These are phyloP conservation scores for Thelephora aurantiotincta DNA, from an alignment of 768 basidiomycete genomes.

Conservation along the genomic window DNA sequence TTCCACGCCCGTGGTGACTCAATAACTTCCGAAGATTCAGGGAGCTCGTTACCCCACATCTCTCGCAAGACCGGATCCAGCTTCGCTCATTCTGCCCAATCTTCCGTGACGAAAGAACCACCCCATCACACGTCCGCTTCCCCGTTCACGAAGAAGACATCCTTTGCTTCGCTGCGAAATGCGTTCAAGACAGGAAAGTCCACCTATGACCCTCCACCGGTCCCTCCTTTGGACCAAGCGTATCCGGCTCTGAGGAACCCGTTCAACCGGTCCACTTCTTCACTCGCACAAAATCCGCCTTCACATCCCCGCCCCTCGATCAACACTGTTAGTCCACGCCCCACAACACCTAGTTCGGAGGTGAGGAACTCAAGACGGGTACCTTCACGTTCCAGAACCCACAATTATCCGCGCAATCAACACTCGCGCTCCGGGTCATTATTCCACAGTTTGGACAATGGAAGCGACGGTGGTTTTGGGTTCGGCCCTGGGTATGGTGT, in stretches of 20 bases:
- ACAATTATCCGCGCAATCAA: slow-evolving; percentile 52
- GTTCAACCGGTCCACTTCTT: slow-evolving; percentile 72
- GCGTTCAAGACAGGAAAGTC: slow-evolving; percentile 66
- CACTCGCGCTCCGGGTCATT: slow-evolving; percentile 70
- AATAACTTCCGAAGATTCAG: slow-evolving; percentile 63
- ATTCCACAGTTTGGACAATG: slow-evolving; percentile 54
- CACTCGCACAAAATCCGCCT: slow-evolving; percentile 33
- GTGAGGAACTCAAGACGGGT: slow-evolving; percentile 19
- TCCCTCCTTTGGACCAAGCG: slow-evolving; percentile 55
- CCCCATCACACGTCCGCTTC: slow-evolving; percentile 19
- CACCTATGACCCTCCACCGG: slow-evolving; percentile 38
- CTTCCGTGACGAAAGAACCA: slow-evolving; percentile 44
- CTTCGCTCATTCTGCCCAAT: slow-evolving; percentile 58
- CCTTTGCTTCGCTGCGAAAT: slow-evolving; percentile 77
- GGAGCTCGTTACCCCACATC: slow-evolving; percentile 33
- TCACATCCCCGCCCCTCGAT: slow-evolving; percentile 23
- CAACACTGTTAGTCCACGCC: slow-evolving; percentile 34
- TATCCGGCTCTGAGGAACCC: slow-evolving; percentile 70
- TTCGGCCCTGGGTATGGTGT: slow-evolving; percentile 14
- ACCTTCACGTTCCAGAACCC: slow-evolving; percentile 36
- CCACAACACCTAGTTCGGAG: slow-evolving; percentile 47
- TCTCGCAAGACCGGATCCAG: slow-evolving; percentile 30
- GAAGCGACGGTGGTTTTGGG: slow-evolving; percentile 49
- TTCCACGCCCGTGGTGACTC: slow-evolving; percentile 74
- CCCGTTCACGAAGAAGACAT: slow-evolving; percentile 68